Evolutionary conservation across 805 yeast genomes (phyloP).

Genomic region (Candida silvicultrix): DNA sequence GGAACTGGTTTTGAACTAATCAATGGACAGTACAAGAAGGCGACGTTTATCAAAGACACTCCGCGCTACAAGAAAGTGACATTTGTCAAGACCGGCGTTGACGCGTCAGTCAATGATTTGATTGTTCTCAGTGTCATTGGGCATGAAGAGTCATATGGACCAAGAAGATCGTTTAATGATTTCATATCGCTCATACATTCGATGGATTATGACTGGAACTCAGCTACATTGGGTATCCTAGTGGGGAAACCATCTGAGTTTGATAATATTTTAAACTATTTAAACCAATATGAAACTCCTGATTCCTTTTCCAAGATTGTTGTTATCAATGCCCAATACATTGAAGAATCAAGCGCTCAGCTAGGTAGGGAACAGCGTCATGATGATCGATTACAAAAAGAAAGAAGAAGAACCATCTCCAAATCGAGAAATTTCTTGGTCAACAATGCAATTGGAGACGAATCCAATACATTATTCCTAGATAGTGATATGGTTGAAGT

Average conservation of each 20-base stretch:
- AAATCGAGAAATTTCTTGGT: conserved; percentile 24
- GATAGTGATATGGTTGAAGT: conserved; percentile 26
- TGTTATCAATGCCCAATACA: conserved; percentile 15
- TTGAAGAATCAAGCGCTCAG: conserved; percentile 9
- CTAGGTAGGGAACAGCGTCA: conserved; percentile 15
- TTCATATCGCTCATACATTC: conserved; percentile 25
- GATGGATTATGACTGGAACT: conserved; percentile 20
- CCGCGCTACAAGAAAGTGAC: conserved; percentile 10
- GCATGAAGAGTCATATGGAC: conserved; percentile 30
- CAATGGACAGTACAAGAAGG: neutral
- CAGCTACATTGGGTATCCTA: conserved; percentile 17
- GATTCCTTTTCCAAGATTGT: conserved; percentile 9
- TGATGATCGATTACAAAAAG: conserved; percentile 13
- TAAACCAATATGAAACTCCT: conserved; percentile 7
- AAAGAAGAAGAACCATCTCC: conserved; percentile 23
- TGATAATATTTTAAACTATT: neutral
- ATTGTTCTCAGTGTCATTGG: conserved; percentile 19
- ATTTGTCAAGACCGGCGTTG: conserved; percentile 2
- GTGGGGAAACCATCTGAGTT: conserved; percentile 10
- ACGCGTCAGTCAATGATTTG: conserved; percentile 7
- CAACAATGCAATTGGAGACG: conserved; percentile 19
- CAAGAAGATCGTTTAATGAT: conserved; percentile 25
- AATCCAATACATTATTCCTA: conserved; percentile 22
- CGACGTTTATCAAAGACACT: neutral
- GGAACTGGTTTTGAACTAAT: neutral